phyloP scores from a whole-genome alignment of 139 green algal genomes.

The Picochlorum sp. region DNA sequence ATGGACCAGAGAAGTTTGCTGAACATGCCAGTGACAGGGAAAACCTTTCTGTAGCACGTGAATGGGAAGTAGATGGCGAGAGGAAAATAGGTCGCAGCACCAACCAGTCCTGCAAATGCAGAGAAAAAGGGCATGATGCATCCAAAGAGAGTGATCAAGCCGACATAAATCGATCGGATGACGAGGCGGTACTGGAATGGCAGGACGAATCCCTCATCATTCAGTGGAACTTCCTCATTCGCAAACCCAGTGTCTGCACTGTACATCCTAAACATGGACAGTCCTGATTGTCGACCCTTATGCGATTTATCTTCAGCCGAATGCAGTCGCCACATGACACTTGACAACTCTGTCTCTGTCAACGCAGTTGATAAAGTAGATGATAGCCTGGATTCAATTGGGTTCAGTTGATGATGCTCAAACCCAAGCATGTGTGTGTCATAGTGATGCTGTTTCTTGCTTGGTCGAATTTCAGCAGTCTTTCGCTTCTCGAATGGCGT shows the following conservation, averaged over 20 bases:
- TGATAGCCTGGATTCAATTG: neutral
- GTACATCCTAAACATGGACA: conserved; percentile 7
- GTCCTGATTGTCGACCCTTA: neutral
- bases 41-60: neutral
- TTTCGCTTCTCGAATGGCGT: too few relatives aligned
- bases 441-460: too few relatives aligned
- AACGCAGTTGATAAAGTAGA: neutral
- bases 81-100: conserved; percentile 23
- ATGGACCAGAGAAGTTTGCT: neutral
- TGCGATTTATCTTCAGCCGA: neutral
- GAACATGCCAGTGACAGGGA: neutral
- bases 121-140: conserved; percentile 30
- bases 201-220: conserved; percentile 6
- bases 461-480: too few relatives aligned
- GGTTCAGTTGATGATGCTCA: neutral
- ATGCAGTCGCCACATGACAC: neutral
- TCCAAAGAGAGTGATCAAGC: conserved; percentile 16
- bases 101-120: conserved; percentile 16
- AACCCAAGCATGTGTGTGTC: neutral
- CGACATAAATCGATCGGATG: conserved; percentile 11
- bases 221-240: conserved; percentile 16
- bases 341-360: neutral
- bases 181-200: neutral
- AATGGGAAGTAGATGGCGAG: conserved; percentile 27
- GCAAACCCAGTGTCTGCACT: conserved; percentile 14